These are phyloP conservation scores for Macroventuria anomochaeta DNA, from an alignment of 2,329 filamentous ascomycete genomes.

Conservation along the genomic window DNA sequence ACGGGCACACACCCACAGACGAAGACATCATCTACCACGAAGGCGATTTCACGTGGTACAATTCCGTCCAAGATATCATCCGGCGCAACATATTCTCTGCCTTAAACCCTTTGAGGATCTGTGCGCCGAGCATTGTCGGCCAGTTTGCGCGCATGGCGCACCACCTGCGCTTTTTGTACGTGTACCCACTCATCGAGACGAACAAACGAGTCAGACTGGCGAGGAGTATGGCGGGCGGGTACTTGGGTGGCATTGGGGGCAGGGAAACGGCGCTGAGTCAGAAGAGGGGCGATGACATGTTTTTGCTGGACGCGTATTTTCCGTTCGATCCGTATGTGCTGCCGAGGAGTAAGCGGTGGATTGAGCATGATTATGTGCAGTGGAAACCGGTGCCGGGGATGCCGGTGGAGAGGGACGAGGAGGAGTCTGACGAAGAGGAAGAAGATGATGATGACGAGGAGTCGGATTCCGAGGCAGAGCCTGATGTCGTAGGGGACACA, in stretches of 20 bases:
- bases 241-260: constrained; percentile 52
- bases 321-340: constrained; percentile 97
- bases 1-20: constrained; percentile 49
- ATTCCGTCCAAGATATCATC: constrained; percentile 75
- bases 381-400: constrained; percentile 49
- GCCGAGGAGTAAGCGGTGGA: constrained; percentile 84
- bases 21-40: constrained; percentile 67
- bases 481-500: not conserved
- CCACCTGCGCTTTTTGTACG: constrained; percentile 86
- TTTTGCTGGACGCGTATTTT: constrained; percentile 92
- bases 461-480: not conserved
- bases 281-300: constrained; percentile 74
- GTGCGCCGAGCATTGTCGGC: constrained; percentile 85
- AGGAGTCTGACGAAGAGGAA: constrained; percentile 30
- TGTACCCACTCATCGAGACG: constrained; percentile 84
- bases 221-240: constrained; percentile 67
- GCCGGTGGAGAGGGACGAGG: constrained; percentile 53
- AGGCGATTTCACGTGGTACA: constrained; percentile 79
- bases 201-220: constrained; percentile 90
- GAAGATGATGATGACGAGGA: constrained; percentile 45
- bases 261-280: constrained; percentile 61
- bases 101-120: constrained; percentile 94
- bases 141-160: constrained; percentile 90
- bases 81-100: constrained; percentile 81
- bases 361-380: constrained; percentile 64